These are phyloP conservation scores for Penicillium steckii DNA, from an alignment of 495 filamentous ascomycete genomes.

Conservation along the genomic window DNA sequence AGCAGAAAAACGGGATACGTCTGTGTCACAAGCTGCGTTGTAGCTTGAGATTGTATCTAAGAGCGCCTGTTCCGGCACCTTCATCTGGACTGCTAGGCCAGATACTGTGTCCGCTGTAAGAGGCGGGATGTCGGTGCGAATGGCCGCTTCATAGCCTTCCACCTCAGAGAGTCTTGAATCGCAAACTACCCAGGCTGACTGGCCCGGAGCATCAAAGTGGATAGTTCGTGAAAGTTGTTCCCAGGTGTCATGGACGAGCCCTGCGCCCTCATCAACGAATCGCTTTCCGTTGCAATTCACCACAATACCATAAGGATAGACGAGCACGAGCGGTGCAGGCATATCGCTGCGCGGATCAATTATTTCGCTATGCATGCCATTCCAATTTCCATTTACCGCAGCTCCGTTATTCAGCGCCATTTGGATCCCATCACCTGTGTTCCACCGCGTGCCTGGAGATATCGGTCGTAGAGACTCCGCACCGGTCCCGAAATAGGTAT, in stretches of 20 bases:
- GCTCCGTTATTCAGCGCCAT: constrained; percentile 6
- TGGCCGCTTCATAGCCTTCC: constrained; percentile 7
- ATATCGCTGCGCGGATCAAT: constrained; percentile 5
- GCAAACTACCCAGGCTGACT: constrained; percentile 3
- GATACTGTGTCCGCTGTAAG: constrained; percentile 2
- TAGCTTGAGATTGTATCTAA: constrained; percentile 7
- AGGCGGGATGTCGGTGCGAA: constrained; percentile 1
- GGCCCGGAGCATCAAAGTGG: constrained; percentile 5
- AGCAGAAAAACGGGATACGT: constrained; percentile 4
- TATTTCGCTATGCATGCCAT: constrained; percentile 7
- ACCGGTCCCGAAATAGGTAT: constrained; percentile 4
- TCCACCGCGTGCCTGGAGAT: constrained; percentile 1
- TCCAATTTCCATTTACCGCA: constrained; percentile 2
- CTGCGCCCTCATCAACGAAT: constrained; percentile 5
- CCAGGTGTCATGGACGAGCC: constrained; percentile 6
- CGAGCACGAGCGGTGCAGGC: constrained; percentile 1
- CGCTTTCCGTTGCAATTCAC: constrained; percentile 3
- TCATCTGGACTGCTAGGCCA: constrained; percentile 3
- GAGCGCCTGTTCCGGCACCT: constrained; percentile 5
- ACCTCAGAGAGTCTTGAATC: constrained; percentile 3
- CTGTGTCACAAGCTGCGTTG: constrained; percentile 3
- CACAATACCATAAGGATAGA: constrained; percentile 5
- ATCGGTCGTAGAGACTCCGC: constrained; percentile 2
- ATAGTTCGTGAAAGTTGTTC: constrained; percentile 3
- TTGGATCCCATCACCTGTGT: constrained; percentile 4